A percentile compares a stretch with the other conserved stretches of the same genome.
These are phyloP conservation scores for Phytopythium montanum DNA, from an alignment of 352 stramenopile species.

Conservation along the genomic window DNA sequence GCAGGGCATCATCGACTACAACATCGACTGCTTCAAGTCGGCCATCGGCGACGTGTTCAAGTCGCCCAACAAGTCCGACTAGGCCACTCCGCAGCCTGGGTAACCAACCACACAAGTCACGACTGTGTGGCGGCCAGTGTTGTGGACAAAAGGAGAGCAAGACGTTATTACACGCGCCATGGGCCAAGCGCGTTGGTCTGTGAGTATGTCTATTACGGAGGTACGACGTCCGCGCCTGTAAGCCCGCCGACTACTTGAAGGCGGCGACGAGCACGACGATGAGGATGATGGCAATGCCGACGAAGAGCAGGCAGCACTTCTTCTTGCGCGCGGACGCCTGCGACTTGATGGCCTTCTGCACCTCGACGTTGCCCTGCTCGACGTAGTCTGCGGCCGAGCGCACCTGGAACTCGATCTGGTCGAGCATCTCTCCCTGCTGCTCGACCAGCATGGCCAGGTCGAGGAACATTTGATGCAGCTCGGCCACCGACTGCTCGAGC, in stretches of 20 bases:
- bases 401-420: slow-evolving; percentile 98
- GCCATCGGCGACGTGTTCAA: slow-evolving; percentile 90
- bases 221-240: slow-evolving; percentile 3
- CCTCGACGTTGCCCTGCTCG: slow-evolving; percentile 95
- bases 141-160: background rate
- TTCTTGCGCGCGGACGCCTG: slow-evolving; percentile 97
- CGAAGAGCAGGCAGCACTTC: slow-evolving; percentile 89
- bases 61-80: slow-evolving; percentile 49
- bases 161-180: too few relatives aligned
- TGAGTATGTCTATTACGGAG: background rate
- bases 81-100: slow-evolving; percentile 2
- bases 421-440: slow-evolving; percentile 96
- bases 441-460: slow-evolving; percentile 98
- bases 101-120: background rate
- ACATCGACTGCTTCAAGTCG: slow-evolving; percentile 97
- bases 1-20: slow-evolving; percentile 98
- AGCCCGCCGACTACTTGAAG: slow-evolving; percentile 59
- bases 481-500: slow-evolving; percentile 94
- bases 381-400: slow-evolving; percentile 94
- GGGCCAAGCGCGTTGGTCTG: background rate
- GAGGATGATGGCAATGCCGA: slow-evolving; percentile 75
- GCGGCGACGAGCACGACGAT: slow-evolving; percentile 72
- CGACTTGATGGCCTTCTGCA: slow-evolving; percentile 94
- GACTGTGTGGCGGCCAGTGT: background rate
- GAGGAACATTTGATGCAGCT: slow-evolving; percentile 99